Evolutionary conservation across 1,139 yeast genomes (phyloP), one percentile per base, ranked within the genome.

Genomic region (Candida tropicalis): DNA sequence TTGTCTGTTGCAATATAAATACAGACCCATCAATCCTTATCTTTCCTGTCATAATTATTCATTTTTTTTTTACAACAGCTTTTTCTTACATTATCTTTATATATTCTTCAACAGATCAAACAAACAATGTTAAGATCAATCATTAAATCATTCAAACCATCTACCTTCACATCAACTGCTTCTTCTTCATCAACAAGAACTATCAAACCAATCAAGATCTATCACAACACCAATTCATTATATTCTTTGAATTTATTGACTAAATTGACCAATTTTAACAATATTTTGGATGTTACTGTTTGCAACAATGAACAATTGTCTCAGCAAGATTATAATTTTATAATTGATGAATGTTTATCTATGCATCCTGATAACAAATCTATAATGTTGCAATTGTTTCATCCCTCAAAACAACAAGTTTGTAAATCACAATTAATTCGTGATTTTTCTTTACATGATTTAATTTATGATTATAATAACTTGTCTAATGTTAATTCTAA

Each of bases 281-380:
- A 17, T n/a, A 38, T 15, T 12, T 24, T 16, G 10, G 16, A 37
- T 26, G 15, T 68, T 43, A 62, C 63, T 39, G 49, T 60, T 39
- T 58, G 60, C 48, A 45, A 55, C 22, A 57, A 63, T 45, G 54
- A 58, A 44, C 50, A 54, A 26, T 62, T 68, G 17, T 52, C 63
- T 37, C 58, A 60, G 43, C 48, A 54, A 11, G 73, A 72, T 44
- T 72, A 67, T 54, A 54, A 58, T 29, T 64, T 62, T 45, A 67
- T 72, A 27, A 64, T 62, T 45, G 58, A 63, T 43, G 59, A 66
- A 42, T 71, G 73, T 50, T 58, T 70, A 42, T 65, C 68, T 42
- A 68, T 72, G 25, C 79, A 73, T 49, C 78, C 79, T n/a, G 73
- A 68, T 50, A 73, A 73, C 52, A 57, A 62, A 29, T 52, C 55